These are phyloP conservation scores for Phialocephala sp. DNA, from an alignment of 2,329 filamentous ascomycete species.

Conservation along the genomic window DNA sequence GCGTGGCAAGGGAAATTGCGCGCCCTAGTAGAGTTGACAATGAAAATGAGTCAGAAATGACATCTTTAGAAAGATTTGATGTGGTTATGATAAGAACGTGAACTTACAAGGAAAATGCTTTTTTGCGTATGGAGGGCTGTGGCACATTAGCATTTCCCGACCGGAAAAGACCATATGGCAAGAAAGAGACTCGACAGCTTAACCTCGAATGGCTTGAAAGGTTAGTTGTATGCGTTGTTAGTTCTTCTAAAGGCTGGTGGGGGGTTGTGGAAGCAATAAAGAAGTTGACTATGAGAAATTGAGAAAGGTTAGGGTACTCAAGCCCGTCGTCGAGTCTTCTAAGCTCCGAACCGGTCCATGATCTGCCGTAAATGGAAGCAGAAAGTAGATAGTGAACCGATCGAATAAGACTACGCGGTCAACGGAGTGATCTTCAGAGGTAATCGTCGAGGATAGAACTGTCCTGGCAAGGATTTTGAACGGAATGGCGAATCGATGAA, in stretches of 20 bases:
- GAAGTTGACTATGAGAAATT: too few relatives aligned
- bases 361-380: too few relatives aligned
- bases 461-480: too few relatives aligned
- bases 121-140: not conserved
- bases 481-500: too few relatives aligned
- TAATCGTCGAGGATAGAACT: too few relatives aligned
- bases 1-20: not conserved
- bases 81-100: not conserved
- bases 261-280: too few relatives aligned
- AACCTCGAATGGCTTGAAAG: not conserved
- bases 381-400: too few relatives aligned
- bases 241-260: not conserved
- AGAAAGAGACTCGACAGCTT: constrained; percentile 10
- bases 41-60: not conserved
- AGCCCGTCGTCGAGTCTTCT: too few relatives aligned
- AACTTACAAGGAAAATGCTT: not conserved
- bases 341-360: too few relatives aligned
- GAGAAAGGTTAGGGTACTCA: too few relatives aligned
- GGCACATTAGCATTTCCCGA: not conserved
- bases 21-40: not conserved
- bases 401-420: too few relatives aligned
- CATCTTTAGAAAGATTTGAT: not conserved
- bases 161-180: not conserved
- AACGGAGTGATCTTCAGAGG: too few relatives aligned
- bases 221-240: not conserved